A percentile compares a stretch with the other conserved stretches of the same genome.
Conservation (phyloP, 129 eudicot species). For the Artemisia tridentata region DNA sequence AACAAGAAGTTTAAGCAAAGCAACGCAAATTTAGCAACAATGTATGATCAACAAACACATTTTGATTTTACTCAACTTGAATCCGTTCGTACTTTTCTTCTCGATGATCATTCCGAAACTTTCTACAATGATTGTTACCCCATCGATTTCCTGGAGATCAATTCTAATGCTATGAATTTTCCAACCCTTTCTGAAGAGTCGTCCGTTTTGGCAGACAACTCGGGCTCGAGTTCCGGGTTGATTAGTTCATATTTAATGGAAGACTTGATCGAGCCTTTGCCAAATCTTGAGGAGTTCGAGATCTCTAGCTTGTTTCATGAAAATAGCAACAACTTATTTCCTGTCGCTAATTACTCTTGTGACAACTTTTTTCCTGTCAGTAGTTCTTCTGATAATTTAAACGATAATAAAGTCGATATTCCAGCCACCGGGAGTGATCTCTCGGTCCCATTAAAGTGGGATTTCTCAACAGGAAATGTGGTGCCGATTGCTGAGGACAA, state of each 20-base stretch:
- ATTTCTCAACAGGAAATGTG: slow-evolving; percentile 12
- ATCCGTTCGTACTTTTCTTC: slow-evolving; percentile 12
- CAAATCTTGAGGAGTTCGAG: slow-evolving; percentile 10
- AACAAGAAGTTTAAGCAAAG: neutral
- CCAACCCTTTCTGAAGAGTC: slow-evolving; percentile 10
- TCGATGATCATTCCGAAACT: slow-evolving; percentile 16
- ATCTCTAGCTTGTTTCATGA: slow-evolving; percentile 12
- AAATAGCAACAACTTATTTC: neutral
- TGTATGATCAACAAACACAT: neutral
- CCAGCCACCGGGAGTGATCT: neutral
- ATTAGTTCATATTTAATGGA: neutral
- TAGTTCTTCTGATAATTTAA: neutral
- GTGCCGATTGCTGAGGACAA: neutral
- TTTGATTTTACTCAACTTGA: slow-evolving; percentile 19
- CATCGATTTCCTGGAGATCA: neutral
- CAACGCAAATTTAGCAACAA: neutral
- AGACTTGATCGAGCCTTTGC: neutral
- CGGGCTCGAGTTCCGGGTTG: neutral
- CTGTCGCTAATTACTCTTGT: neutral
- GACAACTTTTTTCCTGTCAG: slow-evolving; percentile 1
- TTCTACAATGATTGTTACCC: neutral
- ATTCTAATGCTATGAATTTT: slow-evolving; percentile 1
- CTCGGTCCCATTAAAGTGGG: slow-evolving; percentile 7
- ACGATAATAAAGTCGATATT: neutral
- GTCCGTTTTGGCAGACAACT: slow-evolving; percentile 4